Conservation (phyloP, 2,329 filamentous ascomycete genomes). For the Pseudogymnoascus sp. region DNA sequence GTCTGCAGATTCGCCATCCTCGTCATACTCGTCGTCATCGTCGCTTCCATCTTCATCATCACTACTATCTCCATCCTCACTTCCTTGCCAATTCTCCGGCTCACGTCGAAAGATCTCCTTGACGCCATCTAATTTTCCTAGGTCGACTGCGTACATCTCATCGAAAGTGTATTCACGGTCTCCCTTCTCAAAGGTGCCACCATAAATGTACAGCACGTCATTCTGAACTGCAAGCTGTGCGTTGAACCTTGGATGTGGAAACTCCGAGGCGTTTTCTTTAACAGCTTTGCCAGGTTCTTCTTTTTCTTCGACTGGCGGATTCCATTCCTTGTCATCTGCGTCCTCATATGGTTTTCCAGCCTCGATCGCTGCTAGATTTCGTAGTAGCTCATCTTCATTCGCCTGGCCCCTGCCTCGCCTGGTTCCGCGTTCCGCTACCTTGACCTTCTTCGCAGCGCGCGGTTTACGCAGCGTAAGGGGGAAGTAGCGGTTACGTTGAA, state of each 20-base stretch:
- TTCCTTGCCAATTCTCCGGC: conserved; percentile 74
- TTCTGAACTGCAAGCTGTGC: conserved; percentile 84
- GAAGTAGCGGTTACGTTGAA: conserved; percentile 93
- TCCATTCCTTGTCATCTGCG: conserved; percentile 41
- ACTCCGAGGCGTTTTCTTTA: conserved; percentile 65
- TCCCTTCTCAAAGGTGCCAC: conserved; percentile 90
- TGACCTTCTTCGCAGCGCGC: conserved; percentile 54
- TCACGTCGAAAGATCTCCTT: conserved; percentile 84
- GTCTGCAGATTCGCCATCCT: conserved; percentile 42
- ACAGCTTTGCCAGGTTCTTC: conserved; percentile 49
- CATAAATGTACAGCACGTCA: conserved; percentile 88
- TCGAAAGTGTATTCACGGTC: conserved; percentile 95
- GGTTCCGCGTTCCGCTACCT: conserved; percentile 48
- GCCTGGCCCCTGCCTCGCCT: conserved; percentile 72
- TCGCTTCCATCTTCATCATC: conserved; percentile 48
- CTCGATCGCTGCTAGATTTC: conserved; percentile 79
- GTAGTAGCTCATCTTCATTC: conserved; percentile 82
- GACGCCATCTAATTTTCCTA: conserved; percentile 92
- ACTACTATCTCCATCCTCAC: conserved; percentile 54
- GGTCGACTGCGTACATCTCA: conserved; percentile 84
- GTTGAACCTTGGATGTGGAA: conserved; percentile 88
- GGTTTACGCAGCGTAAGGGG: conserved; percentile 69
- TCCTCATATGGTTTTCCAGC: conserved; percentile 59
- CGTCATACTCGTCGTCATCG: conserved; percentile 39
- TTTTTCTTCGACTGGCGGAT: conserved; percentile 42